A percentile compares a stretch with the other conserved stretches of the same genome.
Evolutionary conservation across 495 filamentous ascomycete species (phyloP).

Genomic region (Barbatosphaeria neglecta): DNA sequence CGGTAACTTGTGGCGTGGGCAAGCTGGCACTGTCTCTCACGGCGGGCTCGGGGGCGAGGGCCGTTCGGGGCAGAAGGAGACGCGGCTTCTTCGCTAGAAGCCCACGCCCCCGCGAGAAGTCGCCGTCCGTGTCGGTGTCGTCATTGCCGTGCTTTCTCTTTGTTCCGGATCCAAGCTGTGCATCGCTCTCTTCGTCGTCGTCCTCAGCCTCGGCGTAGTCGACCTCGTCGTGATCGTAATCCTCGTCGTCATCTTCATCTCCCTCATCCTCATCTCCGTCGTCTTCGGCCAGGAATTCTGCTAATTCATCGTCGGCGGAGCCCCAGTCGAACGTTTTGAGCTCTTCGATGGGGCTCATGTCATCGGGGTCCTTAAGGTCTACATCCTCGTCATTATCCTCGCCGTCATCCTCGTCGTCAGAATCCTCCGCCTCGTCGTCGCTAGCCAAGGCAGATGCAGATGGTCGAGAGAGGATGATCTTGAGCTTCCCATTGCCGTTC

Average conservation of each 20-base stretch:
- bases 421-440: slow-evolving; percentile 21
- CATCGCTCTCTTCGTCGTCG: slow-evolving; percentile 9
- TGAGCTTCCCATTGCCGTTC: slow-evolving; percentile 9
- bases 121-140: neutral
- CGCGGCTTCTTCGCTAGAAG: slow-evolving; percentile 31
- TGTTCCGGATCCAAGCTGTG: neutral
- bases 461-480: slow-evolving; percentile 4
- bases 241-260: slow-evolving; percentile 33
- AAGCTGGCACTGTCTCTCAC: slow-evolving; percentile 34
- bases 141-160: neutral
- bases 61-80: slow-evolving; percentile 30
- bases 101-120: slow-evolving; percentile 1
- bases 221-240: slow-evolving; percentile 29
- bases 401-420: slow-evolving; percentile 25
- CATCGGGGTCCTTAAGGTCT: slow-evolving; percentile 34
- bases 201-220: slow-evolving; percentile 19
- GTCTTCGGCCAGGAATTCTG: slow-evolving; percentile 56
- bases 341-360: slow-evolving; percentile 37
- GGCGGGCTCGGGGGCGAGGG: slow-evolving; percentile 10
- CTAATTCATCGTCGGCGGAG: slow-evolving; percentile 57
- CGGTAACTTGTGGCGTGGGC: slow-evolving; percentile 37
- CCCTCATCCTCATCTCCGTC: slow-evolving; percentile 47
- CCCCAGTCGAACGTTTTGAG: slow-evolving; percentile 48
- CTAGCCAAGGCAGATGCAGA: slow-evolving; percentile 4
- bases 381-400: slow-evolving; percentile 38